Conservation (phyloP, 495 filamentous ascomycete genomes). For the Xylaria bambusicola region DNA sequence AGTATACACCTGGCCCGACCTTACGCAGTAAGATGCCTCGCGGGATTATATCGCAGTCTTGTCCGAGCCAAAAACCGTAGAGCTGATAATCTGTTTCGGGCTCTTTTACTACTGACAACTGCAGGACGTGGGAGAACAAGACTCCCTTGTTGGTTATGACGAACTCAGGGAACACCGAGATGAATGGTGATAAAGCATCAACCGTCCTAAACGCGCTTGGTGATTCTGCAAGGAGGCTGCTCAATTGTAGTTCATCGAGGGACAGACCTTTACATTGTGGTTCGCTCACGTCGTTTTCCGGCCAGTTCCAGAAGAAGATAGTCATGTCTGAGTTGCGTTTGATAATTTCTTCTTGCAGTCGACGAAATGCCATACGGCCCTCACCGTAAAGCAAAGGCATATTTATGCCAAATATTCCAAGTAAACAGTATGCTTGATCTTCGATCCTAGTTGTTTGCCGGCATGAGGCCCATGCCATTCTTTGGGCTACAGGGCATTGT, state of each 20-base stretch:
- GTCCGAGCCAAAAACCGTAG: background rate
- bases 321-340: conserved; percentile 1
- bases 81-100: background rate
- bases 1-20: background rate
- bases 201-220: background rate
- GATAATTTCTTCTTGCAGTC: conserved; percentile 32
- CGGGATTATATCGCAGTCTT: background rate
- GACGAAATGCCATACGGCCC: conserved; percentile 25
- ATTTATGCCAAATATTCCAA: conserved; percentile 32
- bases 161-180: background rate
- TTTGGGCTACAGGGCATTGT: background rate
- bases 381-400: conserved; percentile 35
- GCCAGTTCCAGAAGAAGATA: background rate
- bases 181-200: background rate
- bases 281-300: background rate
- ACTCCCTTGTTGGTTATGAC: background rate
- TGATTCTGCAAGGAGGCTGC: background rate
- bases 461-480: background rate
- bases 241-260: too few relatives aligned
- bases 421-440: conserved; percentile 32
- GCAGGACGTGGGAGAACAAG: background rate
- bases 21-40: background rate
- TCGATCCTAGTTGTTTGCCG: conserved; percentile 27
- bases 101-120: background rate
- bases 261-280: background rate